phyloP scores from a whole-genome alignment of 441 rosid genomes.

The Adansonia rubrostipa region DNA sequence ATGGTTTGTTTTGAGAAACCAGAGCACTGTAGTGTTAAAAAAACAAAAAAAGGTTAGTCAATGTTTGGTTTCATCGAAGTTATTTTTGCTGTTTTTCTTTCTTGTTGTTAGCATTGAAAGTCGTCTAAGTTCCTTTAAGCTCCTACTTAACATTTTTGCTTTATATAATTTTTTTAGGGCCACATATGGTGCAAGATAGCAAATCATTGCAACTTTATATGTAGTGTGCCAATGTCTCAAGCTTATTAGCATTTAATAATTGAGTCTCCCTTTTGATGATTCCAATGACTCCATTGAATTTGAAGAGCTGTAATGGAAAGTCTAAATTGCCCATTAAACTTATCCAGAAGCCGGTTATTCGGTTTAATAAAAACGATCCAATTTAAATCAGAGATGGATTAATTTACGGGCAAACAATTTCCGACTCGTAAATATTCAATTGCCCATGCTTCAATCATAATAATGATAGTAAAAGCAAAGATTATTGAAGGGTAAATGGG shows the following conservation, averaged over 20 bases:
- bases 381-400: no score
- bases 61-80: slow-evolving; percentile 1
- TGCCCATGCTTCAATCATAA: neutral
- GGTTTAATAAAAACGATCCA: no score
- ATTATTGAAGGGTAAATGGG: slow-evolving; percentile 7
- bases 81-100: slow-evolving; percentile 14
- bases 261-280: neutral
- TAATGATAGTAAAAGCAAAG: neutral
- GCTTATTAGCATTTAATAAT: neutral
- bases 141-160: neutral
- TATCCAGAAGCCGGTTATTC: no score
- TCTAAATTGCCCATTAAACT: neutral
- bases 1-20: neutral
- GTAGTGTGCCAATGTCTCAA: neutral
- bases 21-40: slow-evolving; percentile 2
- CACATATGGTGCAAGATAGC: neutral
- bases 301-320: no score
- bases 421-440: no score
- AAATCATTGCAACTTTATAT: slow-evolving; percentile 16
- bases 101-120: slow-evolving; percentile 15
- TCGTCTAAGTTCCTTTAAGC: neutral
- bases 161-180: neutral
- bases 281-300: neutral
- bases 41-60: neutral
- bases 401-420: no score